Evolutionary conservation across 441 rosid species (phyloP).

Genomic region (Rhodomyrtus psidioides): DNA sequence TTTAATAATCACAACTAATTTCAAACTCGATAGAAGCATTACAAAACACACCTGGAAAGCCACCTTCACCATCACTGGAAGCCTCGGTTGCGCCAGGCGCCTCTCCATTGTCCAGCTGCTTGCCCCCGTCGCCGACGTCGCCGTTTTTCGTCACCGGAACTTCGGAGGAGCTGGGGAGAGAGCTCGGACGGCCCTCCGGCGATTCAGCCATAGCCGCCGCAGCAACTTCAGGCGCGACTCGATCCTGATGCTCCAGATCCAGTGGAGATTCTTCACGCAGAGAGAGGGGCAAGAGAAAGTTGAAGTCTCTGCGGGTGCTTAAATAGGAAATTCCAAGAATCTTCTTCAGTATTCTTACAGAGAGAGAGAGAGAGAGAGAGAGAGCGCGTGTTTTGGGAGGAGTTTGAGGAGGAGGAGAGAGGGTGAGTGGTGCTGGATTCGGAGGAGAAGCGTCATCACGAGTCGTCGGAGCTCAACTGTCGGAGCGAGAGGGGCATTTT

Average conservation of each 20-base stretch:
- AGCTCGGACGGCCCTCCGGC: not conserved
- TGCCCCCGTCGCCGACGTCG: not conserved
- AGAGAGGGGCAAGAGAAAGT: not conserved
- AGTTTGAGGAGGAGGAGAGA: not conserved
- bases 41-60: not conserved
- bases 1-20: not conserved
- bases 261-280: not conserved
- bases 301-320: not conserved
- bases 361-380: not conserved
- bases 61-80: not conserved
- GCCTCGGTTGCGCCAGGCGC: not conserved
- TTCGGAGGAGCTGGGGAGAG: not conserved
- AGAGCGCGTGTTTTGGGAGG: not conserved
- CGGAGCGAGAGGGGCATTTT: not conserved
- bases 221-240: not conserved
- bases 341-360: not conserved
- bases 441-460: not conserved
- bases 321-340: not conserved
- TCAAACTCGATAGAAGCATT: not conserved
- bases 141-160: not conserved
- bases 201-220: conserved; percentile 1
- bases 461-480: not conserved
- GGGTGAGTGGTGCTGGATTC: not conserved
- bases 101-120: not conserved
- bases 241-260: not conserved